These are phyloP conservation scores for Stephania yunnanensis DNA, from an alignment of 164 flowering plant species.

Conservation along the genomic window DNA sequence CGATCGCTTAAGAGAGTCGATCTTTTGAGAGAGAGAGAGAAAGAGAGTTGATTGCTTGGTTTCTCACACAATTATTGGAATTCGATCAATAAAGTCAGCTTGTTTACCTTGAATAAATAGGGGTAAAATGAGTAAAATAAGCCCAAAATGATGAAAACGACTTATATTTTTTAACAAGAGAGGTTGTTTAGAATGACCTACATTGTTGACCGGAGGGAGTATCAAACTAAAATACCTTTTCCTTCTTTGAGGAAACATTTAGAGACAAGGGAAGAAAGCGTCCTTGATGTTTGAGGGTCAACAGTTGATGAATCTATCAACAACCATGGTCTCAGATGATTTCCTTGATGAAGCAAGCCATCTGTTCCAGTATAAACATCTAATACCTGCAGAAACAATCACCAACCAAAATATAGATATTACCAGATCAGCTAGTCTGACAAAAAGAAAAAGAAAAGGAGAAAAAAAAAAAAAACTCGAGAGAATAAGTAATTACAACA, in stretches of 20 bases:
- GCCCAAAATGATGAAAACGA: too few species aligned
- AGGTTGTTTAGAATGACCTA: too few species aligned
- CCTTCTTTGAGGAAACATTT: slow-evolving; percentile 44
- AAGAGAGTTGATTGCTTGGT: too few species aligned
- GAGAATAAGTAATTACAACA: not conserved
- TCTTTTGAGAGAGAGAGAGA: too few species aligned
- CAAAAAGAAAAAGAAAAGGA: not conserved
- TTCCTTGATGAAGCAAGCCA: slow-evolving; percentile 60
- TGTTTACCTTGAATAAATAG: too few species aligned
- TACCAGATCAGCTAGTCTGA: not conserved
- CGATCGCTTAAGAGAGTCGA: too few species aligned
- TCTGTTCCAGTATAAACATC: slow-evolving; percentile 77
- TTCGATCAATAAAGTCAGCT: too few species aligned
- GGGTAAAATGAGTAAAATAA: too few species aligned
- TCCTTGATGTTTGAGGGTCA: slow-evolving; percentile 89
- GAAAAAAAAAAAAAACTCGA: too few species aligned
- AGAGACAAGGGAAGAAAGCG: slow-evolving; percentile 50
- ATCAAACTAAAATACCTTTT: slow-evolving; percentile 37
- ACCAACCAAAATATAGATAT: not conserved
- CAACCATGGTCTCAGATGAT: slow-evolving; percentile 51
- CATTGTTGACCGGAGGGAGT: not conserved
- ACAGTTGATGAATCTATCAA: slow-evolving; percentile 91
- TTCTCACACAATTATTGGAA: too few species aligned
- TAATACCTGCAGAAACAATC: slow-evolving; percentile 50
- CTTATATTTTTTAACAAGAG: too few species aligned